phyloP scores from a whole-genome alignment of 2,329 filamentous ascomycete genomes.

The Fusarium equiseti region DNA sequence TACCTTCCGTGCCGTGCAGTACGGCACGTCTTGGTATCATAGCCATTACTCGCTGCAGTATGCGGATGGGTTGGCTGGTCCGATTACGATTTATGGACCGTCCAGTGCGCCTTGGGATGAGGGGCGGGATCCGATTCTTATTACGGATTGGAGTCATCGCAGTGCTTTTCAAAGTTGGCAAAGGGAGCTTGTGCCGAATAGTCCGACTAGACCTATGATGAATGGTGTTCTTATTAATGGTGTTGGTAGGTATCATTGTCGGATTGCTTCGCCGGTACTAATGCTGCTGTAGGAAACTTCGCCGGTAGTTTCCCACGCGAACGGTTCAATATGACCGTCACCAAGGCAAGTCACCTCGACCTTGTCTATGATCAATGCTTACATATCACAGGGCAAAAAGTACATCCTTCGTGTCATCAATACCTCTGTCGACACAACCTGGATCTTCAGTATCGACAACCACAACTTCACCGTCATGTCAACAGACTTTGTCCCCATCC shows the following conservation, averaged over 20 bases:
- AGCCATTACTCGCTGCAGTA: slow-evolving; percentile 44
- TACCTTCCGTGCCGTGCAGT: slow-evolving; percentile 34
- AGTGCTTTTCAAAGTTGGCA: slow-evolving; percentile 18
- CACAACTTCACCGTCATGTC: slow-evolving; percentile 38
- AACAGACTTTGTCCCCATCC: slow-evolving; percentile 38
- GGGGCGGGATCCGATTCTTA: slow-evolving; percentile 14
- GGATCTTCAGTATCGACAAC: slow-evolving; percentile 43
- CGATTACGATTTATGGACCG: slow-evolving; percentile 31
- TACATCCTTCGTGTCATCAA: slow-evolving; percentile 42
- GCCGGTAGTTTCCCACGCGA: slow-evolving; percentile 19
- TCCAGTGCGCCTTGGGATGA: slow-evolving; percentile 10
- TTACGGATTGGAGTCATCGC: slow-evolving; percentile 14
- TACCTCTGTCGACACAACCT: slow-evolving; percentile 38
- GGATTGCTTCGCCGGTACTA: background rate
- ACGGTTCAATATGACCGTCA: slow-evolving; percentile 12
- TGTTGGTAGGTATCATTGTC: background rate
- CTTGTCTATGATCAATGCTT: fast-evolving
- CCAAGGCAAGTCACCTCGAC: background rate
- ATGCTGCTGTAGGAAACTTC: background rate
- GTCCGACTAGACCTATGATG: slow-evolving; percentile 12
- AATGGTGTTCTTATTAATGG: slow-evolving; percentile 21
- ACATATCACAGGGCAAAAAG: background rate
- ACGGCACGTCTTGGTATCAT: slow-evolving; percentile 45
- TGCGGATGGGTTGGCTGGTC: slow-evolving; percentile 39
- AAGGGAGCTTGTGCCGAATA: slow-evolving; percentile 9